A percentile compares a stretch with the other conserved stretches of the same genome.
Evolutionary conservation across 176 grass and related monocot species (phyloP).

Genomic region (Juncus inflexus): DNA sequence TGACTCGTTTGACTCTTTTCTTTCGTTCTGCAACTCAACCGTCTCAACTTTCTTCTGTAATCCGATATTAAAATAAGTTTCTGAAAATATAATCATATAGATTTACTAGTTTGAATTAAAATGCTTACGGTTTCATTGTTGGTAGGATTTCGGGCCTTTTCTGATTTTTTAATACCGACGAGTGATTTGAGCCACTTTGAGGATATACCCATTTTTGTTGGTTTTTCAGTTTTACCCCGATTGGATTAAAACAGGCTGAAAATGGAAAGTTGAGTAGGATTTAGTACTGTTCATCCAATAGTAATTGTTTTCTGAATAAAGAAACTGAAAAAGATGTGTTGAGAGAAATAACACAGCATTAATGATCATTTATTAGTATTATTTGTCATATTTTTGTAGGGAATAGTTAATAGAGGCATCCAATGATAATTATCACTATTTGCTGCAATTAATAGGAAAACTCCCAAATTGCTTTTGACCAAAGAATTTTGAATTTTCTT

Average conservation of each 20-base stretch:
- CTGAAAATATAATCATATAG: constrained; percentile 1
- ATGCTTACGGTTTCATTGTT: constrained; percentile 39
- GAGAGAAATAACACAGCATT: constrained; percentile 7
- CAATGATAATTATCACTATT: too few relatives aligned
- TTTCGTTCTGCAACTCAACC: constrained; percentile 31
- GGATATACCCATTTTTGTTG: constrained; percentile 57
- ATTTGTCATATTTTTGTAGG: too few relatives aligned
- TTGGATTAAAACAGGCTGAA: constrained; percentile 22
- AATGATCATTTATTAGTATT: neutral
- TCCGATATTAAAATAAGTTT: neutral
- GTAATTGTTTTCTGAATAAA: neutral
- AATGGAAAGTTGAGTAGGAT: neutral
- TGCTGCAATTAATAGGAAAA: too few relatives aligned
- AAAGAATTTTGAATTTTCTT: too few relatives aligned
- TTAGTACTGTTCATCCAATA: constrained; percentile 2
- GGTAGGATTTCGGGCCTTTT: constrained; percentile 36
- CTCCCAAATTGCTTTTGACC: too few relatives aligned
- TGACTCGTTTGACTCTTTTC: constrained; percentile 26
- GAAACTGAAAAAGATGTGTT: neutral
- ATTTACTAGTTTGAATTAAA: constrained; percentile 2
- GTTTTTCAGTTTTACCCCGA: neutral
- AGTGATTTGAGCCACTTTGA: constrained; percentile 78
- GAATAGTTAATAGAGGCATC: too few relatives aligned
- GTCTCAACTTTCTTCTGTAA: constrained; percentile 34
- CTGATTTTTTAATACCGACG: constrained; percentile 66